Base-by-base conservation (phyloP, 1,139 yeast species). In the Blastobotrys illinoisensis region DNA sequence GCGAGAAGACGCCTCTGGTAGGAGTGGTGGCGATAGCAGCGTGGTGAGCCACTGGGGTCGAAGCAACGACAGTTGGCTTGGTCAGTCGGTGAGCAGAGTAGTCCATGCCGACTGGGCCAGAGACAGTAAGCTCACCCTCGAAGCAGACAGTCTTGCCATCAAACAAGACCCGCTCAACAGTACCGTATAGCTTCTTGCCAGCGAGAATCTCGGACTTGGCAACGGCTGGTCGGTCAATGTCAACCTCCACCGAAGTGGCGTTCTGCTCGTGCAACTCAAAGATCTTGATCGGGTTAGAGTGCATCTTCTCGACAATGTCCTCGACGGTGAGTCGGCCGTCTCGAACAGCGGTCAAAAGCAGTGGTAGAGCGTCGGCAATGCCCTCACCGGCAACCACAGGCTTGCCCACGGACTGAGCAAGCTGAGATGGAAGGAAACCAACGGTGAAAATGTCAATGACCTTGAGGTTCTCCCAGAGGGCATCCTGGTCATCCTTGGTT, bases 371-470 rank as follows among this genome's bases (percentile, higher is more conserved):
- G 69, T 89, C 96, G 56, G 82, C 75, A 64, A 87, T 77, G 61
- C 97, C 97, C 60, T 83, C 74, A 59, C 93, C 96, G 52, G 93
- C 81, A 57, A 76, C 75, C 58, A 82, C 77, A 54, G 79, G 74
- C 65, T 82, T 72, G 54, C 86, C 85, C 59, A 81, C 74, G 59
- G 84, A 83, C 65, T 79, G 74, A 49, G 95, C 90, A 58, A 90
- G 74, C 61, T 81, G 76, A 56, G 85, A 80, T 64, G 97, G 97
- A 63, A 88, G 71, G 52, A 80, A 79, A 62, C 98, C 98, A 64
- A 91, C 78, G 44, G 96, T 83, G 79, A 93, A 88, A 65, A 91
- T 87, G 74, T 93, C 98, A 68, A 93, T 80, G 48, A 79, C 75
- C 32, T 74, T 79, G 64, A 93, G 74, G 69, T 82, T 79, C 53